These are phyloP conservation scores for Calamus simplicifolius DNA, from an alignment of 176 grass and related monocot genomes.

Conservation along the genomic window DNA sequence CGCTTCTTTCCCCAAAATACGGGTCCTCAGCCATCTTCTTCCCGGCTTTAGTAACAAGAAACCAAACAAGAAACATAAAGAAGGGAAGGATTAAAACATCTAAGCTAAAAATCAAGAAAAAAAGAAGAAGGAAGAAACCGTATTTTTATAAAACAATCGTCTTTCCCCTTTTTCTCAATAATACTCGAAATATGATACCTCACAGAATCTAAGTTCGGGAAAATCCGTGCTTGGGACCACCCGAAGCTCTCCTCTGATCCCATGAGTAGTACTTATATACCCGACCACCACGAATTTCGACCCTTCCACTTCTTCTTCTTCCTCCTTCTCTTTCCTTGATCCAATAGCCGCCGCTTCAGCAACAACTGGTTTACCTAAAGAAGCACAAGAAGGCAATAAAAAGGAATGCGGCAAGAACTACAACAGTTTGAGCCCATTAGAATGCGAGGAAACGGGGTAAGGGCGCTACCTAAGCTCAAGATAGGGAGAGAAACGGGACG, in stretches of 20 bases:
- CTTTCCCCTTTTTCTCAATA: not conserved
- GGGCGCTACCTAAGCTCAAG: no score
- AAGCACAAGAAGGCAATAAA: not conserved
- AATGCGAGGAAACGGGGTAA: no score
- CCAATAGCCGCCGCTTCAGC: constrained; percentile 10
- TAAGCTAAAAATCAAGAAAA: not conserved
- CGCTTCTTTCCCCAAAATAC: constrained; percentile 42
- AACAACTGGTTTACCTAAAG: constrained; percentile 15
- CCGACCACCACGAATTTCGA: constrained; percentile 55
- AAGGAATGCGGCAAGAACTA: not conserved
- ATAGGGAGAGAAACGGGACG: no score
- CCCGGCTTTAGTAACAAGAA: constrained; percentile 41
- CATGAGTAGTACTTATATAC: constrained; percentile 51
- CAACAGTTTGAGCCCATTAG: not conserved
- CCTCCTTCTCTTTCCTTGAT: not conserved
- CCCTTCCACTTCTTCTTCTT: constrained; percentile 2
- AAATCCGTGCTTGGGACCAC: constrained; percentile 75
- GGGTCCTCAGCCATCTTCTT: constrained; percentile 66
- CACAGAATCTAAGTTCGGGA: constrained; percentile 68
- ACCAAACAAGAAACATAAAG: constrained; percentile 2
- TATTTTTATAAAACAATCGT: not conserved
- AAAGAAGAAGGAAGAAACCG: no score
- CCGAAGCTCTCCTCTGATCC: constrained; percentile 75
- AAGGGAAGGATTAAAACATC: not conserved
- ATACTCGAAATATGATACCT: constrained; percentile 24